A percentile compares a stretch with the other conserved stretches of the same genome.
Conservation (phyloP, 192 early-diverging fungal species). For the Gryganskiella cystojenkinii region DNA sequence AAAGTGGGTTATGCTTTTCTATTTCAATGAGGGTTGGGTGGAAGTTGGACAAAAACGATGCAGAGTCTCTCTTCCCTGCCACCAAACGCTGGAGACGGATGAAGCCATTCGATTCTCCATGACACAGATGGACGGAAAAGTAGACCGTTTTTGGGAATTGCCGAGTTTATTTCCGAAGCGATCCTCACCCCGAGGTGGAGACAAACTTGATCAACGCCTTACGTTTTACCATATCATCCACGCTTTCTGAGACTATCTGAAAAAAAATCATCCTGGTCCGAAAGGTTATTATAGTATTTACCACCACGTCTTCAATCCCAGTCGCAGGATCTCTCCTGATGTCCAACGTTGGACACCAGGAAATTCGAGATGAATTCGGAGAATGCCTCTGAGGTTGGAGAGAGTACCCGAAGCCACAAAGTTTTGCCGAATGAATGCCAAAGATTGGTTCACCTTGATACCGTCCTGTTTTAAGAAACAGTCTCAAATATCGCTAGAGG, state of each 20-base stretch:
- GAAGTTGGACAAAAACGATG: too few relatives aligned
- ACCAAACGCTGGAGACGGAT: too few relatives aligned
- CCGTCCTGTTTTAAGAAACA: constrained; percentile 18
- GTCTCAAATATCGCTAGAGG: constrained; percentile 27
- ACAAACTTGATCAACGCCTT: constrained; percentile 4
- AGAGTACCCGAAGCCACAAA: background rate
- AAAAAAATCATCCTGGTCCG: constrained; percentile 26
- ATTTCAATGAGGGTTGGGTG: too few relatives aligned
- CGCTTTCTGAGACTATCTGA: background rate
- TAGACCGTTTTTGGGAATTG: too few relatives aligned
- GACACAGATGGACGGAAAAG: too few relatives aligned
- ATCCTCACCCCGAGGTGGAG: background rate
- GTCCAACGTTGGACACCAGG: background rate
- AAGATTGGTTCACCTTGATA: background rate
- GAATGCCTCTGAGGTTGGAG: constrained; percentile 10
- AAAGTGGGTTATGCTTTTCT: too few relatives aligned
- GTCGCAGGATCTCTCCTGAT: background rate
- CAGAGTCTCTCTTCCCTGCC: too few relatives aligned
- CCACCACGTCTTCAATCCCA: constrained; percentile 19
- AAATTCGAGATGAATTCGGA: constrained; percentile 17
- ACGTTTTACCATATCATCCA: background rate
- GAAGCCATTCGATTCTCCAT: too few relatives aligned
- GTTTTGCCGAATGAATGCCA: background rate
- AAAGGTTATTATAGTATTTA: constrained; percentile 13
- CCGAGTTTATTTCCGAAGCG: too few relatives aligned